A percentile compares a stretch with the other conserved stretches of the same genome.
phyloP scores from a whole-genome alignment of 148 eudicot genomes.

The Rhododendron vialii region DNA sequence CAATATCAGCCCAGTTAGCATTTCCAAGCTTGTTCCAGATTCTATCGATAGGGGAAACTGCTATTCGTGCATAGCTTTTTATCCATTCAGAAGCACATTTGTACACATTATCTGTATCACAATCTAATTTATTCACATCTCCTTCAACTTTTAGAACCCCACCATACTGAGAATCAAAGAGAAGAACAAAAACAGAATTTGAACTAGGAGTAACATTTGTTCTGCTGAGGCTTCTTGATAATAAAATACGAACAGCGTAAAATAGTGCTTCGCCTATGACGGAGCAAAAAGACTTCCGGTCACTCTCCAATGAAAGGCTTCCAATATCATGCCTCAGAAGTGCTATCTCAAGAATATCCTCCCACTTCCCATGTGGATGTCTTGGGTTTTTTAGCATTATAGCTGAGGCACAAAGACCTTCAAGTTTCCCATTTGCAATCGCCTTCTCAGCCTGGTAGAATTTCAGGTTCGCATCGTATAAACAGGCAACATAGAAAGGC shows the following conservation, averaged over 20 bases:
- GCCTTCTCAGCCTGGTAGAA: constrained; percentile 89
- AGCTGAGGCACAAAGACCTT: constrained; percentile 72
- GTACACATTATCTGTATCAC: constrained; percentile 65
- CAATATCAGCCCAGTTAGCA: constrained; percentile 95
- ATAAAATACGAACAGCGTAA: constrained; percentile 64
- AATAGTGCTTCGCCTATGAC: constrained; percentile 75
- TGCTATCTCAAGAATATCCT: constrained; percentile 77
- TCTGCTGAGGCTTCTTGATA: constrained; percentile 81
- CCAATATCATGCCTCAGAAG: constrained; percentile 67
- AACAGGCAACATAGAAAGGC: constrained; percentile 68
- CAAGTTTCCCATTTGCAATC: constrained; percentile 70
- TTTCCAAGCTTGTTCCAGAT: constrained; percentile 98
- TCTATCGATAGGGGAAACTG: constrained; percentile 75
- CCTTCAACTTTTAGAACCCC: constrained; percentile 88
- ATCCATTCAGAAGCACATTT: constrained; percentile 82
- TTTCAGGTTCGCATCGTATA: constrained; percentile 54
- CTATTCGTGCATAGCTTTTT: constrained; percentile 44
- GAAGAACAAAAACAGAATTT: constrained; percentile 70
- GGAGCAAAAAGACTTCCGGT: constrained; percentile 44
- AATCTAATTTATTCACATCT: constrained; percentile 64
- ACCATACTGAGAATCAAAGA: constrained; percentile 76
- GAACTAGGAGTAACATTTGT: constrained; percentile 43
- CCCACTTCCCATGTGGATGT: constrained; percentile 95
- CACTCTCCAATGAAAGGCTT: constrained; percentile 41
- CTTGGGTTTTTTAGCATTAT: constrained; percentile 71